Evolutionary conservation across 306 rosid genomes (phyloP), one percentile per base, ranked within the genome.

Genomic region (Quercus agrifolia): DNA sequence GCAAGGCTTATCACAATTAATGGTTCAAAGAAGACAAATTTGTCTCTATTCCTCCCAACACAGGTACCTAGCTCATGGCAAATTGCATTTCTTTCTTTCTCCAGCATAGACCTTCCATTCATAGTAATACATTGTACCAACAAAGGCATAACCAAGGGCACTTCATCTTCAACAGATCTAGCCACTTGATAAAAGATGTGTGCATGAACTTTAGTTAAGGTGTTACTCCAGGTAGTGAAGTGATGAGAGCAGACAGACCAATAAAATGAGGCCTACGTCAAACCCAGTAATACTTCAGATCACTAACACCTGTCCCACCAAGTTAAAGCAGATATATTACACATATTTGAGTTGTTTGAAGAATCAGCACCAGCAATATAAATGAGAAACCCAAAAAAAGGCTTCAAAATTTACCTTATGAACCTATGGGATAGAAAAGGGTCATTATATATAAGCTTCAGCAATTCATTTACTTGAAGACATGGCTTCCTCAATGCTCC

Each of bases 401-500:
- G 10, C 30, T 5, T 5, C 38, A 63, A 63, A 63, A 5, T 63
- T 27, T 63, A 63, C 69, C 69, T 63, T 14, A 35, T 14, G 38
- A 63, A 63, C 28, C 28, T 63, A 27, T 63, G n/a, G 41, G 41
- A 63, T 27, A 27, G 10, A 63, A 63, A 25, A 63, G 33, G 5
- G 28, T 28, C 31, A 25, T 62, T 14, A 25, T 12, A 25, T 71
- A 20, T 19, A 59, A 70, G 52, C 78, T 80, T 77, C 63, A 44
- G 25, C 71, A 56, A 69, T 78, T 89, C 89, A 89, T 83, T 72
- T 35, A 55, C 64, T 56, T 19, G 80, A 77, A 78, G 74, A 80
- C 78, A 95, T 79, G 41, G 91, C 89, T 78, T 95, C 97, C 87
- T 95, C 99, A 1, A 95, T 91, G 61, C 87, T 91, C 85, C 93